phyloP scores from a whole-genome alignment of 345 rosid species.

The Arabis hirsuta region DNA sequence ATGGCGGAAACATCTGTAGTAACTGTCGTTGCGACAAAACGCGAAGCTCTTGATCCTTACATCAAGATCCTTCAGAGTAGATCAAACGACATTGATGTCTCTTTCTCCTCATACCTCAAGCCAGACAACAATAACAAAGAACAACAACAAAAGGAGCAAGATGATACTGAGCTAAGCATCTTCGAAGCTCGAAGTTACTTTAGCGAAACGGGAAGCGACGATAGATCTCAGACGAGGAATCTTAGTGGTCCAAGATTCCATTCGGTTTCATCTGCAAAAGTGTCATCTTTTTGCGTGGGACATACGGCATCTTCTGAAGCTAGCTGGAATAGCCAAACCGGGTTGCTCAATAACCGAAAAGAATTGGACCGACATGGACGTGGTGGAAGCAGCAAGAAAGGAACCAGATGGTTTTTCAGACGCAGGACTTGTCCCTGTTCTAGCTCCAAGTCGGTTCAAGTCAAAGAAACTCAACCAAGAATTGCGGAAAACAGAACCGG shows the following conservation, averaged over 20 bases:
- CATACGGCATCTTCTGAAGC: constrained; percentile 81
- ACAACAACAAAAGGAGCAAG: constrained; percentile 39
- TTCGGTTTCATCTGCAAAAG: constrained; percentile 61
- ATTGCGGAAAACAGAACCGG: constrained; percentile 36
- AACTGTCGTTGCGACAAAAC: constrained; percentile 37
- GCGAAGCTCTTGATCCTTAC: constrained; percentile 38
- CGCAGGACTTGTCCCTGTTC: constrained; percentile 69
- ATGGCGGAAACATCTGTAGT: constrained; percentile 39
- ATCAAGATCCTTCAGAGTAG: constrained; percentile 40
- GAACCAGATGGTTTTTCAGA: constrained; percentile 57
- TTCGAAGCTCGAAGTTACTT: constrained; percentile 78
- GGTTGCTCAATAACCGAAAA: constrained; percentile 48
- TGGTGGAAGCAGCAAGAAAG: constrained; percentile 56
- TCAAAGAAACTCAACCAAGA: constrained; percentile 52
- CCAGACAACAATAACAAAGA: constrained; percentile 23
- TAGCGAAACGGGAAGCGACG: constrained; percentile 53
- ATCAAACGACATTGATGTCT: constrained; percentile 40
- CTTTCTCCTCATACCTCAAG: constrained; percentile 49
- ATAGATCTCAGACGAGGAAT: constrained; percentile 38
- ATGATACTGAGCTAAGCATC: constrained; percentile 68
- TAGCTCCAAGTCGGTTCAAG: constrained; percentile 73
- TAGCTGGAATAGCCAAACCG: constrained; percentile 92
- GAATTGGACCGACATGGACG: constrained; percentile 26
- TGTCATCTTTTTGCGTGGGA: constrained; percentile 57
- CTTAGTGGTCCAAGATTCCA: constrained; percentile 54